Evolutionary conservation across 2,329 filamentous ascomycete genomes (phyloP), one percentile per base, ranked within the genome.

Genomic region (Zymoseptoria passerinii): DNA sequence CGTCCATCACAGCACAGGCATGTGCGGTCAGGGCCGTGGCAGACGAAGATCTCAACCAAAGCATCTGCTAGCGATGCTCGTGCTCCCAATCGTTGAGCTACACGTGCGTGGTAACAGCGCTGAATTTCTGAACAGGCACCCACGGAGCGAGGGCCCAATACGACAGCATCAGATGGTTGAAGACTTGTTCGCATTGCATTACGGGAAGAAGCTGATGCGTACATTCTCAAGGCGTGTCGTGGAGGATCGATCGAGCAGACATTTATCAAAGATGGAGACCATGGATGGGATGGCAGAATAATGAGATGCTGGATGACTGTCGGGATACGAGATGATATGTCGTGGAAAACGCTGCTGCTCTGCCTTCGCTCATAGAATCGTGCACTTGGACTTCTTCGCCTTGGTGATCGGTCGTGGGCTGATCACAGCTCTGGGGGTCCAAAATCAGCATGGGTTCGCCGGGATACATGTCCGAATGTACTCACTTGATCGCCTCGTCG

Each of bases 401-500:
- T 84, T 76, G 28, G 75, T 69, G 63, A 80, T 75, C 19, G 84
- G 83, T 67, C 83, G 79, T 58, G 87, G 87, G 75, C 86, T 88
- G 61, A 90, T 78, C 53, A 90, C 87, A 62, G 87, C 86, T 68
- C 87, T 90, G 68, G 13, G 20, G 23, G 44, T 4, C 10, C 18
- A 13, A 3, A 10, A 19, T 60, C 52, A 61, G 29, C 23, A n/a
- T 23, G 4, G 5, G 13, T 29, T 48, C 40, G 7, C 5, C 9
- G 2, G n/a, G 28, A 9, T 19, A 51, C 13, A n/a, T 29, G 16
- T 50, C 10, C 51, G 5, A 28, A 18, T 16, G 29, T 48, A 77
- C 87, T 68, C 78, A 97, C 94, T 94, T 87, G 72, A 99, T 99
- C 35, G 94, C 94, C 77, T 96, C 92, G 72, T 99, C 94, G 72